A percentile compares a stretch with the other conserved stretches of the same genome.
Evolutionary conservation across 495 filamentous ascomycete species (phyloP).

Genomic region (Clohesyomyces aquaticus): DNA sequence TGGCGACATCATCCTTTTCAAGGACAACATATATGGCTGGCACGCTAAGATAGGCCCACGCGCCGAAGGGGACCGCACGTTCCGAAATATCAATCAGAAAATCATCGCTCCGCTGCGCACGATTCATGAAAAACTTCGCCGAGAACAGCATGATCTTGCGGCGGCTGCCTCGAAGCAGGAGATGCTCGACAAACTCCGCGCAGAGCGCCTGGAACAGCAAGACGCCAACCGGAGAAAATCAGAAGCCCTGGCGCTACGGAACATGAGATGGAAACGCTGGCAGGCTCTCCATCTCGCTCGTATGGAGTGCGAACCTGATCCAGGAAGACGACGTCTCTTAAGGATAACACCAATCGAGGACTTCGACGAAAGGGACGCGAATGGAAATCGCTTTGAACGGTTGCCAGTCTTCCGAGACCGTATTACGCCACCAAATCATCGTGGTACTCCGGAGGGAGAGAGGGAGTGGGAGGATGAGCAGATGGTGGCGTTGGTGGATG

Average conservation of each 20-base stretch:
- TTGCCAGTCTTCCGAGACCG: conserved; percentile 39
- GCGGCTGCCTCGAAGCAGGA: background rate
- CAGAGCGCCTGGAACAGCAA: background rate
- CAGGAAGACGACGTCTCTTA: background rate
- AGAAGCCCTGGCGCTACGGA: background rate
- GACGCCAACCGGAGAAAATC: conserved; percentile 13
- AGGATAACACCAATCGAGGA: conserved; percentile 12
- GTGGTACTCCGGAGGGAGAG: background rate
- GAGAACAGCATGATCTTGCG: conserved; percentile 4
- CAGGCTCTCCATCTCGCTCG: conserved; percentile 30
- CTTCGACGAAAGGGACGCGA: conserved; percentile 26
- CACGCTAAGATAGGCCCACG: conserved; percentile 15
- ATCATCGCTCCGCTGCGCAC: conserved; percentile 22
- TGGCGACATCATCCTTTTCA: conserved; percentile 19
- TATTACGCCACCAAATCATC: conserved; percentile 21
- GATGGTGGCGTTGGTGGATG: conserved; percentile 30
- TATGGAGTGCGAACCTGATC: conserved; percentile 30
- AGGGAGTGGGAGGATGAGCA: conserved; percentile 36
- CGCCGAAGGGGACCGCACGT: conserved; percentile 12
- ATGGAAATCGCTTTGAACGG: conserved; percentile 42
- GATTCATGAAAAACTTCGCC: background rate
- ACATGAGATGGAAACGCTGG: conserved; percentile 20
- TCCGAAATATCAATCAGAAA: conserved; percentile 18
- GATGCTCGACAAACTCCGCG: background rate
- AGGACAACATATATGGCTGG: conserved; percentile 16